Evolutionary conservation across 2,329 filamentous ascomycete genomes (phyloP).

Genomic region (Zelopaecilomyces penicillatus): DNA sequence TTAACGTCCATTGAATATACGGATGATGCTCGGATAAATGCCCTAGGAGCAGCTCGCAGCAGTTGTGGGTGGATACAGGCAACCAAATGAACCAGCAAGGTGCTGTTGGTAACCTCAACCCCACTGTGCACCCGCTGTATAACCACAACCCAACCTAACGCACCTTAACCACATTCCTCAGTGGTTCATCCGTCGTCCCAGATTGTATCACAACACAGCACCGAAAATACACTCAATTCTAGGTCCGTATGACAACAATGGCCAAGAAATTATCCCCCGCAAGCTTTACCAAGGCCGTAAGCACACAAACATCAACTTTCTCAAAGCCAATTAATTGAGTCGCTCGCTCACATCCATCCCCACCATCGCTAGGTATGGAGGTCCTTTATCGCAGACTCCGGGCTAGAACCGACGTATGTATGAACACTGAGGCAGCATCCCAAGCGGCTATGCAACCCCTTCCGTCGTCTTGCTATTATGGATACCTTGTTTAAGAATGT

Average conservation of each 20-base stretch:
- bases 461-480: too few relatives aligned
- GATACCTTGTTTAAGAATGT: not conserved
- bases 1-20: constrained; percentile 2
- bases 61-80: too few relatives aligned
- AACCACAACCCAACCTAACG: too few relatives aligned
- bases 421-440: not conserved
- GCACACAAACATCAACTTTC: not conserved
- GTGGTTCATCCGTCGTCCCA: too few relatives aligned
- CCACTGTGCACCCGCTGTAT: too few relatives aligned
- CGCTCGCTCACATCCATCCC: not conserved
- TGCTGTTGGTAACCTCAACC: too few relatives aligned
- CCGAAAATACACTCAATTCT: too few relatives aligned
- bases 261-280: constrained; percentile 26
- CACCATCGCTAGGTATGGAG: constrained; percentile 58
- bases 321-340: not conserved
- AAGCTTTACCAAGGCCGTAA: constrained; percentile 27
- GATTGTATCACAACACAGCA: too few relatives aligned
- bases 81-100: too few relatives aligned
- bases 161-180: too few relatives aligned
- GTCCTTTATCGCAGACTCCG: constrained; percentile 78
- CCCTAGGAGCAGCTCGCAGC: not conserved
- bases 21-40: constrained; percentile 9
- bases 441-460: too few relatives aligned
- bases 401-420: constrained; percentile 75
- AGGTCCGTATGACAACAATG: constrained; percentile 14